A percentile compares a stretch with the other conserved stretches of the same genome.
These are phyloP conservation scores for Coprinellus aureogranulatus DNA, from an alignment of 768 basidiomycete genomes.

Conservation along the genomic window DNA sequence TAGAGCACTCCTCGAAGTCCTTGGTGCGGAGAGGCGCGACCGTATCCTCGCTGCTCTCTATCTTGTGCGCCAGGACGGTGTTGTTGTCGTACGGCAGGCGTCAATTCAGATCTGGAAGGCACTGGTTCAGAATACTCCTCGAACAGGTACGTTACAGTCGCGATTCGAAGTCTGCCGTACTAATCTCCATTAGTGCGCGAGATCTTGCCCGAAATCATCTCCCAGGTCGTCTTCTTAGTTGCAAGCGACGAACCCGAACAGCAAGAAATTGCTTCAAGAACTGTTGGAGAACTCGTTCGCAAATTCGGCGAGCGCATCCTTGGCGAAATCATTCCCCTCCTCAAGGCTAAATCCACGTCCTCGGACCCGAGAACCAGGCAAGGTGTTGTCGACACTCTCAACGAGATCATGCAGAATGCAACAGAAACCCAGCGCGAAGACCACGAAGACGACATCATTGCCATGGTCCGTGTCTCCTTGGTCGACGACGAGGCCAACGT, in stretches of 20 bases:
- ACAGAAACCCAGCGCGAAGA: conserved; percentile 82
- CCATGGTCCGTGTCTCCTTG: conserved; percentile 76
- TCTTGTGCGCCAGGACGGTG: conserved; percentile 89
- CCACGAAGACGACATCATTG: conserved; percentile 85
- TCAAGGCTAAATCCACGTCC: conserved; percentile 65
- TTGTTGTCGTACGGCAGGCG: conserved; percentile 83
- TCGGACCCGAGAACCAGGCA: conserved; percentile 65
- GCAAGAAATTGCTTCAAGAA: conserved; percentile 82
- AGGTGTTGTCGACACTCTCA: conserved; percentile 84
- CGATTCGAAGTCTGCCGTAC: neutral
- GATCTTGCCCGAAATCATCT: conserved; percentile 81
- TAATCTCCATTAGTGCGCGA: conserved; percentile 63
- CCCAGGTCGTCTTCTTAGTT: conserved; percentile 73
- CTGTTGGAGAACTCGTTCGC: conserved; percentile 83
- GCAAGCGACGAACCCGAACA: conserved; percentile 81
- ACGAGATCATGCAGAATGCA: conserved; percentile 86
- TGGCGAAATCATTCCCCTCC: conserved; percentile 75
- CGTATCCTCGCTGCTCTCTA: conserved; percentile 89
- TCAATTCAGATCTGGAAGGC: conserved; percentile 98
- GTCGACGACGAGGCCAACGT: conserved; percentile 88
- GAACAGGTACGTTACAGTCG: conserved; percentile 58
- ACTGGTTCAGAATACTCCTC: conserved; percentile 89
- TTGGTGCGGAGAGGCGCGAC: conserved; percentile 86
- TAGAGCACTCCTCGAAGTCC: conserved; percentile 80
- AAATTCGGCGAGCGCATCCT: conserved; percentile 94